Conservation (phyloP, 495 filamentous ascomycete genomes). For the Penicillium flavigenum region DNA sequence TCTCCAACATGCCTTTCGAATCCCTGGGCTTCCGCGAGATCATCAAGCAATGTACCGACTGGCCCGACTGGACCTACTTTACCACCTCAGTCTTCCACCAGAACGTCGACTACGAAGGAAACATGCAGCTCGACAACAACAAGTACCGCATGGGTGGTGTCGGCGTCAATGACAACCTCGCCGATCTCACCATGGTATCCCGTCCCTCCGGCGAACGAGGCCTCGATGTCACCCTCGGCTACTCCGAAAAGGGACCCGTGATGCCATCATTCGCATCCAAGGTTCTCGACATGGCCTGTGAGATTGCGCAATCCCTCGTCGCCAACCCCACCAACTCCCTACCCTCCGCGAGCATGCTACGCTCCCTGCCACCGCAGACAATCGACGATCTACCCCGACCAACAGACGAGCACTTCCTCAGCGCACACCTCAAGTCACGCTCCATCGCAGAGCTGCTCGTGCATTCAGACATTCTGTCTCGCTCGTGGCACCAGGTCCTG, state of each 20-base stretch:
- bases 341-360: conserved; percentile 42
- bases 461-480: conserved; percentile 47
- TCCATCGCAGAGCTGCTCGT: conserved; percentile 48
- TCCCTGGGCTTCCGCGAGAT: conserved; percentile 61
- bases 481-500: conserved; percentile 53
- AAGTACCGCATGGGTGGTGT: conserved; percentile 50
- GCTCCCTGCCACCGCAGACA: conserved; percentile 34
- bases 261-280: conserved; percentile 40
- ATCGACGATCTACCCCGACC: conserved; percentile 30
- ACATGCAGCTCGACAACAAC: conserved; percentile 46
- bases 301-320: conserved; percentile 45
- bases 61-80: conserved; percentile 54
- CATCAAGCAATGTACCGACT: conserved; percentile 56
- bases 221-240: conserved; percentile 46
- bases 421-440: conserved; percentile 41
- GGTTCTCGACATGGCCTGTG: conserved; percentile 51
- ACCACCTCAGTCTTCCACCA: conserved; percentile 51
- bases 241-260: conserved; percentile 46
- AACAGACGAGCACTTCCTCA: conserved; percentile 34
- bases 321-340: conserved; percentile 44
- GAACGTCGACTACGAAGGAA: conserved; percentile 43
- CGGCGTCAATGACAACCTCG: conserved; percentile 51
- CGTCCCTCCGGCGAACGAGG: conserved; percentile 41
- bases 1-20: conserved; percentile 58
- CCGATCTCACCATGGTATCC: conserved; percentile 52